Percentiles rank a stretch among this genome's conserved stretches.
Conservation (phyloP, 805 yeast species). For the Sungouiozyma ichnusensis region DNA sequence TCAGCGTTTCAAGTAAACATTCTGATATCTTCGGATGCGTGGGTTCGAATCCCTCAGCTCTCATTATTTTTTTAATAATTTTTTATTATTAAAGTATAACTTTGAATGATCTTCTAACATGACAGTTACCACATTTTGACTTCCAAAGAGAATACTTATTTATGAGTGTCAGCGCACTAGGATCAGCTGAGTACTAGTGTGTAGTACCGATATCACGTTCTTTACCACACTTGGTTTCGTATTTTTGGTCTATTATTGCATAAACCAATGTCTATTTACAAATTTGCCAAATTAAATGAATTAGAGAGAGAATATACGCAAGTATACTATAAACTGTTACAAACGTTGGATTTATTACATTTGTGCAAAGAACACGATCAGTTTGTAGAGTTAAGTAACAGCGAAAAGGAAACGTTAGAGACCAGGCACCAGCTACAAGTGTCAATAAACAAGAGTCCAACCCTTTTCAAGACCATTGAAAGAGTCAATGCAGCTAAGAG, state of each 20-base stretch:
- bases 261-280: too few relatives aligned
- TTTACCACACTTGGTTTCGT: too few relatives aligned
- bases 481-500: background rate
- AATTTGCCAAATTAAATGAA: slow-evolving; percentile 10
- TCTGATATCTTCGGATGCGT: slow-evolving; percentile 38
- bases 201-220: too few relatives aligned
- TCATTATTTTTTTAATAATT: slow-evolving; percentile 18
- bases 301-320: slow-evolving; percentile 25
- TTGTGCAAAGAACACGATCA: slow-evolving; percentile 10
- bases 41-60: slow-evolving; percentile 37
- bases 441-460: slow-evolving; percentile 17
- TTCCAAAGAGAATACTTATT: too few relatives aligned
- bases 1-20: slow-evolving; percentile 11
- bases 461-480: slow-evolving; percentile 11
- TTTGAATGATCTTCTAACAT: too few relatives aligned
- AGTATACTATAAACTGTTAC: slow-evolving; percentile 26
- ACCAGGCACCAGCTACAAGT: slow-evolving; percentile 8
- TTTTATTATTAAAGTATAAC: too few relatives aligned
- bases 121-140: too few relatives aligned
- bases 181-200: too few relatives aligned
- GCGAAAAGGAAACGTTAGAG: background rate
- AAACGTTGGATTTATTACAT: slow-evolving; percentile 27
- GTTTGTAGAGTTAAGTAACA: background rate
- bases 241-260: too few relatives aligned
- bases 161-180: too few relatives aligned